Percentiles rank a stretch among this genome's conserved stretches.
Conservation (phyloP, 129 eudicot species). For the Centrapalus pauciflorus region DNA sequence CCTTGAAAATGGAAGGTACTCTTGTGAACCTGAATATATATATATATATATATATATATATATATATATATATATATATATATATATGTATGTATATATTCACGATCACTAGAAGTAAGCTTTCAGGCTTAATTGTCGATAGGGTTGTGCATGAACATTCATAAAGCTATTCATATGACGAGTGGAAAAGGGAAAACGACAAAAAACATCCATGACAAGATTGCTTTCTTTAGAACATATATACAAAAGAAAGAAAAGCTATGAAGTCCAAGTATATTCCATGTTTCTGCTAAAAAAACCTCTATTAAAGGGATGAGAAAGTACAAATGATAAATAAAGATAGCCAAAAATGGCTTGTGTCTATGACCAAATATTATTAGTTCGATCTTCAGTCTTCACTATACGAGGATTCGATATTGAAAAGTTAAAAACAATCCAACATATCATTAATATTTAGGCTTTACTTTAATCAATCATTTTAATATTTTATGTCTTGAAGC, state of each 20-base stretch:
- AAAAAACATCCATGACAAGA: neutral
- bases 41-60: too few relatives aligned
- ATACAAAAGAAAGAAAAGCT: neutral
- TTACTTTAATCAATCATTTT: constrained; percentile 9
- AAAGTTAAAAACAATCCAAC: neutral
- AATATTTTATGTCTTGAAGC: constrained; percentile 4
- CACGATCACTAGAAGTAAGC: too few relatives aligned
- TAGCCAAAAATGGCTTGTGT: neutral
- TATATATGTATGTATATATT: too few relatives aligned
- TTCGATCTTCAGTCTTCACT: neutral
- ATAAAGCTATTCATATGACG: neutral
- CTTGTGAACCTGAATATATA: too few relatives aligned
- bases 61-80: too few relatives aligned
- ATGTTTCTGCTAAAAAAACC: neutral
- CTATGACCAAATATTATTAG: neutral
- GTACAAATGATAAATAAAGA: neutral
- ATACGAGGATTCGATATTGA: neutral
- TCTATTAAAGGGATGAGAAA: neutral
- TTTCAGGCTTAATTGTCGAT: too few relatives aligned
- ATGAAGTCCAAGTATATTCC: neutral
- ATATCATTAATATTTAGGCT: neutral
- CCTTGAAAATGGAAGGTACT: too few relatives aligned
- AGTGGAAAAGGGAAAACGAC: neutral
- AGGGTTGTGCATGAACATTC: neutral
- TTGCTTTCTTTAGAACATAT: too few relatives aligned